These are phyloP conservation scores for Lactuca saligna DNA, from an alignment of 129 eudicot species.

Conservation along the genomic window DNA sequence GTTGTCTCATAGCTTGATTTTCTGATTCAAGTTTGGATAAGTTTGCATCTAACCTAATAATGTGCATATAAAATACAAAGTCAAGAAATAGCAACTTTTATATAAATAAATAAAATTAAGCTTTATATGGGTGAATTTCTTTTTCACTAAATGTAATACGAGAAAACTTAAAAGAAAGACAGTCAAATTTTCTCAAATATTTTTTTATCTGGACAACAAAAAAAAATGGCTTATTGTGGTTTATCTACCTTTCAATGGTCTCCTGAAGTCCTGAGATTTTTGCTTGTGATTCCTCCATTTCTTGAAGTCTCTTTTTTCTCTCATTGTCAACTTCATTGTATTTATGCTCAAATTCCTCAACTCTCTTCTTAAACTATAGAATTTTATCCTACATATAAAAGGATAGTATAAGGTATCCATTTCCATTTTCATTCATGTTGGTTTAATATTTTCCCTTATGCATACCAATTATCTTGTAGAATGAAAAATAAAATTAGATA, in stretches of 20 bases:
- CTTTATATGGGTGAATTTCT: no score
- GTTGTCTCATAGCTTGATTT: constrained; percentile 93
- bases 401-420: constrained; percentile 10
- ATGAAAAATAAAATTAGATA: no score
- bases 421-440: no score
- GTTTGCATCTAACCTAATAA: constrained; percentile 72
- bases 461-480: no score
- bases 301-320: constrained; percentile 53
- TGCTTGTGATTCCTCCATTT: constrained; percentile 66
- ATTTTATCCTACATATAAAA: constrained; percentile 59
- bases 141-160: no score
- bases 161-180: no score
- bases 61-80: constrained; percentile 16
- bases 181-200: no score
- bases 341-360: constrained; percentile 63
- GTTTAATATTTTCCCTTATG: no score
- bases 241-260: constrained; percentile 66
- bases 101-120: no score
- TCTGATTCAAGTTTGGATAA: constrained; percentile 90
- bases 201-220: no score
- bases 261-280: constrained; percentile 65
- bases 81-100: constrained; percentile 13
- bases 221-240: not conserved
- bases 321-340: constrained; percentile 52
- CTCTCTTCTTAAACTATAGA: constrained; percentile 56